These are phyloP conservation scores for Middelhovenomyces tepae DNA, from an alignment of 805 yeast species.

Conservation along the genomic window DNA sequence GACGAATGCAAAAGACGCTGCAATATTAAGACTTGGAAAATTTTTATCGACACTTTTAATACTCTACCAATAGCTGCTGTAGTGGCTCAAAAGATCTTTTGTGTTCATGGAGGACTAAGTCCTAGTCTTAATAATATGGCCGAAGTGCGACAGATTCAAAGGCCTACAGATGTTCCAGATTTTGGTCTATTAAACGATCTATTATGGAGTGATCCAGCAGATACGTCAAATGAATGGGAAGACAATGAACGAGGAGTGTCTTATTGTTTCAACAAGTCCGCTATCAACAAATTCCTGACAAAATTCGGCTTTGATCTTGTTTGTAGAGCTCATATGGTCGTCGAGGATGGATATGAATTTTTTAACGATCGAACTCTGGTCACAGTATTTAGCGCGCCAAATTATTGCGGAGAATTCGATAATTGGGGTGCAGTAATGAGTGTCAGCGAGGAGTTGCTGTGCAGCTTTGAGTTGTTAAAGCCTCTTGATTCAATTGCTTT, in stretches of 20 bases:
- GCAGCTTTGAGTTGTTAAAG: slow-evolving; percentile 83
- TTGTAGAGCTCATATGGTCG: slow-evolving; percentile 77
- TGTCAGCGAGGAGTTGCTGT: slow-evolving; percentile 77
- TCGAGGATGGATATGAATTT: slow-evolving; percentile 64
- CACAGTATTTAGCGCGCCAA: slow-evolving; percentile 61
- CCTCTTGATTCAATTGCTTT: slow-evolving; percentile 73
- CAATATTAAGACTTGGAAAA: slow-evolving; percentile 81
- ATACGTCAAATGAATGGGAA: slow-evolving; percentile 66
- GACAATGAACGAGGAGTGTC: slow-evolving; percentile 75
- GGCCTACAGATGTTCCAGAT: slow-evolving; percentile 78
- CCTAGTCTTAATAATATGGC: slow-evolving; percentile 64
- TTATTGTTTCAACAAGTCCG: slow-evolving; percentile 62
- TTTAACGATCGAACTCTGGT: slow-evolving; percentile 60
- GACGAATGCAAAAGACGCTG: slow-evolving; percentile 93
- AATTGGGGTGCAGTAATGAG: slow-evolving; percentile 97
- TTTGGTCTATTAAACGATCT: slow-evolving; percentile 62
- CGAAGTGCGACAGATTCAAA: slow-evolving; percentile 56
- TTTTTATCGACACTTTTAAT: slow-evolving; percentile 83
- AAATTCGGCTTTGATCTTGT: slow-evolving; percentile 69
- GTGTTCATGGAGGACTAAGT: slow-evolving; percentile 72
- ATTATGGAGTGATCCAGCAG: slow-evolving; percentile 75
- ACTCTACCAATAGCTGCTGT: slow-evolving; percentile 89
- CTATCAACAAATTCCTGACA: slow-evolving; percentile 58
- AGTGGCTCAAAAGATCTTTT: slow-evolving; percentile 84
- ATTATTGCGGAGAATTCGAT: slow-evolving; percentile 66